A percentile compares a stretch with the other conserved stretches of the same genome.
Conservation (phyloP, 176 grass and related monocot genomes). For the Triticum monococcum region DNA sequence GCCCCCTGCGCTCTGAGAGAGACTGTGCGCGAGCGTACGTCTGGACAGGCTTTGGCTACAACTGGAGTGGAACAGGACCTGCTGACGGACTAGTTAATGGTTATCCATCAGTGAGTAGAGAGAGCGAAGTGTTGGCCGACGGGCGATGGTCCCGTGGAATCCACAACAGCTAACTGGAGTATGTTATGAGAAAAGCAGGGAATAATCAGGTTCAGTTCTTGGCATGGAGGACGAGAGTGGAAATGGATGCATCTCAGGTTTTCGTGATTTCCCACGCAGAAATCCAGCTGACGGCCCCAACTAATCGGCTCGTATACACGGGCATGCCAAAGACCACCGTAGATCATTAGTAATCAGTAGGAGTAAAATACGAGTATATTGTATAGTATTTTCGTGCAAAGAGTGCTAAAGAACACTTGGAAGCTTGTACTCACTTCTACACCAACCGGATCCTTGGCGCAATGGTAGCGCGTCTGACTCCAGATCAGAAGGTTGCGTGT, state of each 20-base stretch:
- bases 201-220: not conserved
- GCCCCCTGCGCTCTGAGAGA: not conserved
- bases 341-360: too few relatives aligned
- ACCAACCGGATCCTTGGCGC: slow-evolving; percentile 82
- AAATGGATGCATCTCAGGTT: not conserved
- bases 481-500: slow-evolving; percentile 99
- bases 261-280: not conserved
- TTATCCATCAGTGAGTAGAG: not conserved
- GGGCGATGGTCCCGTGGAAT: not conserved
- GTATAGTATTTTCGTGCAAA: too few relatives aligned
- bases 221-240: not conserved
- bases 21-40: not conserved
- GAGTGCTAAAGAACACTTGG: not conserved
- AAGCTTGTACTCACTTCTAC: accelerated
- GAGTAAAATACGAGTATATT: too few relatives aligned
- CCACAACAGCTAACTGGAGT: too few relatives aligned
- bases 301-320: too few relatives aligned
- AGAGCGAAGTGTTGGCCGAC: not conserved
- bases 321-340: too few relatives aligned
- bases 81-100: not conserved
- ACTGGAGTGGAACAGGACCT: slow-evolving; percentile 8
- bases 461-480: slow-evolving; percentile 99
- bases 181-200: not conserved
- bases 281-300: too few relatives aligned
- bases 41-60: not conserved